These are phyloP conservation scores for Xylaria grammica DNA, from an alignment of 495 filamentous ascomycete species.

Conservation along the genomic window DNA sequence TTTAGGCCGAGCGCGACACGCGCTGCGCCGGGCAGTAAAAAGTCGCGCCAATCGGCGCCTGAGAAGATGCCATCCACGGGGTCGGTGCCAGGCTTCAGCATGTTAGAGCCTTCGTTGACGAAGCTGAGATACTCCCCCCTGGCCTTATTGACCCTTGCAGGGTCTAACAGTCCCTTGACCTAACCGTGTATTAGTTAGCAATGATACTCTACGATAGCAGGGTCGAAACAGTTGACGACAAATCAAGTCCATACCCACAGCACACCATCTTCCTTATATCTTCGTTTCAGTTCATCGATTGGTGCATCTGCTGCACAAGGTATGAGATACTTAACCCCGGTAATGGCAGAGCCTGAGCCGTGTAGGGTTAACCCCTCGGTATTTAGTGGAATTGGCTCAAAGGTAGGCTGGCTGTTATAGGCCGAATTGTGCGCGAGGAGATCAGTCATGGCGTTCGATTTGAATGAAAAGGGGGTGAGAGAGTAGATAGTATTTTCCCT, in stretches of 20 bases:
- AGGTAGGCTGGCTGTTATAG: not conserved
- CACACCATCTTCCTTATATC: too few species aligned
- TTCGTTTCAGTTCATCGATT: not conserved
- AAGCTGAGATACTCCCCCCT: too few species aligned
- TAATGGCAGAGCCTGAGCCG: not conserved
- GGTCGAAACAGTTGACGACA: too few species aligned
- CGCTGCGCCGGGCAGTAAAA: not conserved
- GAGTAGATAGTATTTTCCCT: too few species aligned
- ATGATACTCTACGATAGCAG: too few species aligned
- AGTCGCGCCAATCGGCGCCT: constrained; percentile 10
- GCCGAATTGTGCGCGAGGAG: not conserved
- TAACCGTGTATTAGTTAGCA: too few species aligned
- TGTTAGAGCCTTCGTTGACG: too few species aligned
- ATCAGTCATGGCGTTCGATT: not conserved
- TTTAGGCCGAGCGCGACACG: constrained; percentile 2
- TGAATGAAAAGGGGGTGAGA: too few species aligned
- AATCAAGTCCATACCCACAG: too few species aligned
- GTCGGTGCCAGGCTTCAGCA: constrained; percentile 36
- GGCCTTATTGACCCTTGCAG: too few species aligned
- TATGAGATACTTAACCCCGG: not conserved
- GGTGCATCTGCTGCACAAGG: not conserved
- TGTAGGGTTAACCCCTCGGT: not conserved
- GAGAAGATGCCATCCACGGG: constrained; percentile 49
- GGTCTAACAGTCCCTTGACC: too few species aligned
- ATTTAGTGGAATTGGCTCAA: not conserved